A percentile compares a stretch with the other conserved stretches of the same genome.
Evolutionary conservation across 257 asterid species (phyloP).

Genomic region (Solanum appendiculatum): DNA sequence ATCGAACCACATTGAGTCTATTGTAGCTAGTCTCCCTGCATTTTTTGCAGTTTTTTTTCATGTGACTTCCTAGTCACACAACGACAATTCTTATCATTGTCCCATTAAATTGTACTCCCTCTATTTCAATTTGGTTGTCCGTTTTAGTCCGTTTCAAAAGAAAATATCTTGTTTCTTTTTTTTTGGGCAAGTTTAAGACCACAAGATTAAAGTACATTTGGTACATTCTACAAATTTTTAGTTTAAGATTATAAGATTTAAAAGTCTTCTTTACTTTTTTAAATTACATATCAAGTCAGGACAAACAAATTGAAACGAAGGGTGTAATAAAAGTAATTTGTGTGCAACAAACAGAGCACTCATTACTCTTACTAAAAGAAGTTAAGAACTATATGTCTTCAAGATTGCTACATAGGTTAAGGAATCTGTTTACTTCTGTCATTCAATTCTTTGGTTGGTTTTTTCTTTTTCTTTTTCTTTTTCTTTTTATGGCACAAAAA

Average conservation of each 20-base stretch:
- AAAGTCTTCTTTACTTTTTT: not conserved
- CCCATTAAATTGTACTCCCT: not conserved
- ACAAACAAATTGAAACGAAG: not conserved
- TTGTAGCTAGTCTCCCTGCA: not conserved
- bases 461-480: not conserved
- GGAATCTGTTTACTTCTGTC: not conserved
- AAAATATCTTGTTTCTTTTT: too few species aligned
- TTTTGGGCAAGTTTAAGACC: too few species aligned
- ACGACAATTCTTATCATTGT: too few species aligned
- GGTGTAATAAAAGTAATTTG: not conserved
- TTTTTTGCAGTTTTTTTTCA: not conserved
- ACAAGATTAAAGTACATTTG: not conserved
- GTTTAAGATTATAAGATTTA: not conserved
- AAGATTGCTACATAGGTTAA: not conserved
- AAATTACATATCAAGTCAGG: fast-evolving
- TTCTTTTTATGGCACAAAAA: not conserved
- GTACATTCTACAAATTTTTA: not conserved
- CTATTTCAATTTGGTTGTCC: too few species aligned
- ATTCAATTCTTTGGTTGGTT: not conserved
- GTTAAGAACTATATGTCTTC: not conserved
- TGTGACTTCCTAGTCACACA: not conserved
- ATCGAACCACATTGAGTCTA: not conserved
- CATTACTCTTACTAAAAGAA: not conserved
- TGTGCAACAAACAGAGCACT: not conserved
- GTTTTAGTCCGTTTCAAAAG: too few species aligned